Evolutionary conservation across 441 rosid genomes (phyloP).

Genomic region (Croton setiger): DNA sequence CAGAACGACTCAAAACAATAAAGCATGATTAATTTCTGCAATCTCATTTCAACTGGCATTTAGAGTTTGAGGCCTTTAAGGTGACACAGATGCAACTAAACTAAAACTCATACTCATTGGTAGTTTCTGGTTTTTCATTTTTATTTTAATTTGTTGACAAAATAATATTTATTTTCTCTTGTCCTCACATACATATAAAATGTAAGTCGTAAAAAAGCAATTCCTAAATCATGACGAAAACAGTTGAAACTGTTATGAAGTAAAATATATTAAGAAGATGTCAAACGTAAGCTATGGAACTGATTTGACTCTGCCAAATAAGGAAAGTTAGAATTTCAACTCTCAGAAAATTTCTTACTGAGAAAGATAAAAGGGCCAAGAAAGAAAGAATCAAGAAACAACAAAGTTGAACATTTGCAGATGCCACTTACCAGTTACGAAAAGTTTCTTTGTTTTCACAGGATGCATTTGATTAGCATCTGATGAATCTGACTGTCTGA

Average conservation of each 20-base stretch:
- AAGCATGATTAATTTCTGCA: too few relatives aligned
- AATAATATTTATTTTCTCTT: too few relatives aligned
- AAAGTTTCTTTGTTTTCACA: conserved; percentile 75
- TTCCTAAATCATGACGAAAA: background rate
- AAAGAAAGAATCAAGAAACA: background rate
- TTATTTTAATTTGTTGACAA: too few relatives aligned
- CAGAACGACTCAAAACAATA: too few relatives aligned
- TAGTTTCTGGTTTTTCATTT: too few relatives aligned
- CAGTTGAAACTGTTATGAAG: background rate
- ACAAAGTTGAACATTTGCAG: conserved; percentile 4
- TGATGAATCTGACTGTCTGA: conserved; percentile 24
- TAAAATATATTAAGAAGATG: background rate
- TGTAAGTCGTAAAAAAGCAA: background rate
- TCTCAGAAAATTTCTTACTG: background rate
- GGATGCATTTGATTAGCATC: conserved; percentile 38
- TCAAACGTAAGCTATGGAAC: background rate
- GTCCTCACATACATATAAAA: background rate
- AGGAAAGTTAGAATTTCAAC: too few relatives aligned
- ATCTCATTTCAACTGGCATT: too few relatives aligned
- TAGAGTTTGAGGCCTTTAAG: too few relatives aligned
- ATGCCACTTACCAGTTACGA: conserved; percentile 67
- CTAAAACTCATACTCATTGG: too few relatives aligned
- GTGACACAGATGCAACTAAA: too few relatives aligned
- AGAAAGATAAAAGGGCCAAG: too few relatives aligned
- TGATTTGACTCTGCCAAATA: background rate